Evolutionary conservation across 208 protist genomes (phyloP), one percentile per base, ranked within the genome.

Genomic region (Trypanosoma conorhini): DNA sequence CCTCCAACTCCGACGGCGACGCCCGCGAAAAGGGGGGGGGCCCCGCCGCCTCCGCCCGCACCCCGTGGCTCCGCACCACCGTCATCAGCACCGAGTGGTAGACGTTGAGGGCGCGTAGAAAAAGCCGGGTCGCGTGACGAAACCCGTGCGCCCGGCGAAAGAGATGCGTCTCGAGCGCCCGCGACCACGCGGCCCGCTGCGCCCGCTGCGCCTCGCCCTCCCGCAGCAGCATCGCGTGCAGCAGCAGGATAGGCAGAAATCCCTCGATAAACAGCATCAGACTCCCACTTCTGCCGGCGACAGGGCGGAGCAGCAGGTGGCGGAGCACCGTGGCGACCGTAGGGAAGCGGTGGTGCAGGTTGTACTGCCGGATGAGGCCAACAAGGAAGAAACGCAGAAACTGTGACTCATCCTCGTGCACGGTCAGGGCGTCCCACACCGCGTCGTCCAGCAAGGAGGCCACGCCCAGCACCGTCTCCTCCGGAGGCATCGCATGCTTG

Each of bases 311-410:
- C n/a, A 79, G 55, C 17, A 74, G 5, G 38, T 30, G 56, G 26
- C 31, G 38, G 31, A 71, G 67, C 15, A 75, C 33, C 26, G 67
- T 61, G n/a, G 62, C 62, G 42, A 76, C 57, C 9, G 70, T 75
- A 21, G 38, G 40, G 48, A 74, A 71, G 21, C 70, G 71, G 44
- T 74, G 66, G 19, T 81, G 56, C 0, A 93, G 13, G 5, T 77
- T 65, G 64, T 89, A 93, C 5, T 81, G 80, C 12, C 79, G 33
- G 26, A 83, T 82, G 21, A 83, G 15, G 0, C 76, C 72, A 46
- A 84, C 30, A 22, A 88, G 70, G 66, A 93, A 91, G 19, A 81
- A 66, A 33, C 77, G 73, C 21, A 90, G 38, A 67, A 93, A 93
- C 2, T 46, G 67, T 13, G 51, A 38, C 46, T 88, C 80, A 64